Conservation (phyloP, 2,329 filamentous ascomycete species). For the Colletotrichum australisinense region DNA sequence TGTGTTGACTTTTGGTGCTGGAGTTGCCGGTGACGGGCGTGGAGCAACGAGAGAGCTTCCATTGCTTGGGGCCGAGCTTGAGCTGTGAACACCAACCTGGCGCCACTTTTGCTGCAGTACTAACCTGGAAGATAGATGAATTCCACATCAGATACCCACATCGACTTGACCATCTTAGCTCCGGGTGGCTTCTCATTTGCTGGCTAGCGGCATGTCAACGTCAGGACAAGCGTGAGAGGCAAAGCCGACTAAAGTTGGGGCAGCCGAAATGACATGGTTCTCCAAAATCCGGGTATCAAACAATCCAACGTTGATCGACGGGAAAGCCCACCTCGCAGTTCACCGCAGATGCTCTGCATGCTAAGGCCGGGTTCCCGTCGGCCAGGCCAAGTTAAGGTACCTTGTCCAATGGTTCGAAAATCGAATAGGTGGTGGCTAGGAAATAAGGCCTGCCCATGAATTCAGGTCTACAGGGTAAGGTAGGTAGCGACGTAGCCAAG, state of each 20-base stretch:
- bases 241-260: not conserved
- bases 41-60: constrained; percentile 8
- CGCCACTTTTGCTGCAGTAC: constrained; percentile 10
- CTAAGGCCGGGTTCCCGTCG: too few species aligned
- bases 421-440: not conserved
- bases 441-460: not conserved
- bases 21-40: not conserved
- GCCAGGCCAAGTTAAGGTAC: not conserved
- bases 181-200: constrained; percentile 8
- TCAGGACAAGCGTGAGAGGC: constrained; percentile 6
- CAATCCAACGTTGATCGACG: not conserved
- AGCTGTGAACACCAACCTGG: not conserved
- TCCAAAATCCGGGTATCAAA: not conserved
- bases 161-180: not conserved
- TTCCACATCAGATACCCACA: constrained; percentile 1
- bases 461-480: constrained; percentile 2
- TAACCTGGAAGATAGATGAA: not conserved
- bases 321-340: not conserved
- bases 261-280: constrained; percentile 1
- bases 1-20: not conserved
- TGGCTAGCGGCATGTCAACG: constrained; percentile 14
- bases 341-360: not conserved
- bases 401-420: not conserved
- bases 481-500: not conserved
- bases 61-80: not conserved